phyloP scores from a whole-genome alignment of 768 basidiomycete species.

The Omphalotus guepiniiformis region DNA sequence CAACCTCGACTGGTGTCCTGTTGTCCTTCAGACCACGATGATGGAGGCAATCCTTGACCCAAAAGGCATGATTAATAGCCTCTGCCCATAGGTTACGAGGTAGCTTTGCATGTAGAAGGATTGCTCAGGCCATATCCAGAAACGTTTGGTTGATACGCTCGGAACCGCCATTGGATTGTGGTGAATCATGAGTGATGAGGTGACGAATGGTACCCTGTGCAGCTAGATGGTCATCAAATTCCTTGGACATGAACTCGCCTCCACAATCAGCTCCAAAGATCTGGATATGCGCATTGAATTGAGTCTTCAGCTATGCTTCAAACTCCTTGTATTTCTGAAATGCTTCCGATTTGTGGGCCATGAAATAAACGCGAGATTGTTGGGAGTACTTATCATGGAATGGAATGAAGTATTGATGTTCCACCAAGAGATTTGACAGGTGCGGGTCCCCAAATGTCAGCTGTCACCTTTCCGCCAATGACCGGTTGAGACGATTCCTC shows the following conservation, averaged over 20 bases:
- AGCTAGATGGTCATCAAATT: conserved; percentile 21
- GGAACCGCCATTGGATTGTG: conserved; percentile 26
- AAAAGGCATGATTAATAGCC: conserved; percentile 12
- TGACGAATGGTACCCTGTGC: conserved; percentile 23
- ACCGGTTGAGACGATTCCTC: conserved; percentile 10
- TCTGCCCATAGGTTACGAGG: conserved; percentile 18
- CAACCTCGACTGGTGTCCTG: conserved; percentile 10
- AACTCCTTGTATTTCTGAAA: conserved; percentile 19
- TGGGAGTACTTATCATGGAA: conserved; percentile 15
- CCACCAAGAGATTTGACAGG: conserved; percentile 15
- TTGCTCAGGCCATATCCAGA: conserved; percentile 18
- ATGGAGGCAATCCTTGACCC: conserved; percentile 6
- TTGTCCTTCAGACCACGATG: not conserved
- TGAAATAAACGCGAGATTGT: conserved; percentile 15
- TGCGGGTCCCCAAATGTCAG: conserved; percentile 25
- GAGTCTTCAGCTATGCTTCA: conserved; percentile 21
- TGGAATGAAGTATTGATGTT: conserved; percentile 12
- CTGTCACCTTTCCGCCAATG: conserved; percentile 16
- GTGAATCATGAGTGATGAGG: conserved; percentile 29
- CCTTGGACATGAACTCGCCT: conserved; percentile 25
- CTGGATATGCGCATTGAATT: conserved; percentile 14
- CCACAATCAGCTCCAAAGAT: conserved; percentile 20
- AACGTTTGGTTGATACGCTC: conserved; percentile 25
- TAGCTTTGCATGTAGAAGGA: conserved; percentile 19
- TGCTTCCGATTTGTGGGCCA: conserved; percentile 13